Base-by-base conservation (phyloP, 1,139 yeast species). In the Yamadazyma blattariae region DNA sequence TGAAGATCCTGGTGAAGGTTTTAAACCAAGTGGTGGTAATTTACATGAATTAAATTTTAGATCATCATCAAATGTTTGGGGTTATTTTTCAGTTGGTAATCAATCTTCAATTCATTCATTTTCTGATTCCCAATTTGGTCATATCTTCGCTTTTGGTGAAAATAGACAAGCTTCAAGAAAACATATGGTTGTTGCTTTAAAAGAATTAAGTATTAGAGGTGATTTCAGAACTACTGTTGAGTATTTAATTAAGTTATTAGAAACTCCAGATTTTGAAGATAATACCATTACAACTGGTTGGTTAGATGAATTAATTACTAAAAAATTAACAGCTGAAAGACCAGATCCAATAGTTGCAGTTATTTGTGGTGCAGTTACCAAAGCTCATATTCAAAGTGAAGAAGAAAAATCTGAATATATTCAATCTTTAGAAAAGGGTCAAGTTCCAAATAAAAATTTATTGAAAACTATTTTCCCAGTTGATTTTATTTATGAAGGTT, bases 1-100 rank as follows among this genome's bases (percentile, higher is more conserved):
- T 7, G 98, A 92, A 67, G 98, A 92, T 66, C 98, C 98, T 27
- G 95, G 96, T 59, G 97, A 90, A 69, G 98, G 98, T 32, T 92
- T 92, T 75, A 92, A 92, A 64, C 98, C 98, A 40, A 87, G 96
- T 33, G 95, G 96, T 56, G 98, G 98, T 71, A 80, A 90, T 41
- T 75, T 92, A 65, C 96, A 89, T 52, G 98, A 92, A 60, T 78
- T 92, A 59, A 94, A 92, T 61, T 92, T 92, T 74, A 79, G 97
- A 61, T 92, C 98, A 4, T 84, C 95, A 27, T 88, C 97, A 15
- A 92, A 92, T 53, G 98, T 92, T 34, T 92, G 98, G 98, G 98
- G 98, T 71, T 92, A 92, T 63, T 92, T 92, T 77, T 87, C 96
- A 12, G 97, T 92, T 38, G 90, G 95, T 52, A 89, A 87, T 63